Evolutionary conservation across 176 grass and related monocot species (phyloP).

Genomic region (Stipa capillata): DNA sequence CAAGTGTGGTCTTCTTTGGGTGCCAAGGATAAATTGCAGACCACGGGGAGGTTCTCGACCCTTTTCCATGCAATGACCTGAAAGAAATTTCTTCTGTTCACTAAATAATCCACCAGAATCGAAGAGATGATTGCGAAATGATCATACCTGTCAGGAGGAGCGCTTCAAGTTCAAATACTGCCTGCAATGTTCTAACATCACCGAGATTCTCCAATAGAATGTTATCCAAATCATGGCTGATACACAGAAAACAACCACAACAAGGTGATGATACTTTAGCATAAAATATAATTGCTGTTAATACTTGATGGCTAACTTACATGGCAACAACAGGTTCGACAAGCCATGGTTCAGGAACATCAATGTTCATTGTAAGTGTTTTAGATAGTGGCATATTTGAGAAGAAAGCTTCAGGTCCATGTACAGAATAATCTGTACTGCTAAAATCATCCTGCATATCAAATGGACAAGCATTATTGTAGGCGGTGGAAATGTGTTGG

Average conservation of each 20-base stretch:
- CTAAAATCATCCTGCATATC: conserved; percentile 87
- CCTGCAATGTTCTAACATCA: conserved; percentile 78
- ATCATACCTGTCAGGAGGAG: conserved; percentile 82
- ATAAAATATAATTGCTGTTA: conserved; percentile 17
- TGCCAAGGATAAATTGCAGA: conserved; percentile 97
- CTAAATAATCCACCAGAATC: conserved; percentile 4
- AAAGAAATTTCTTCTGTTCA: conserved; percentile 24
- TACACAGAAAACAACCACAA: conserved; percentile 25
- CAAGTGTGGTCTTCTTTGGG: conserved; percentile 73
- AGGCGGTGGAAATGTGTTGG: background rate
- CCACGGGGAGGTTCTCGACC: conserved; percentile 82
- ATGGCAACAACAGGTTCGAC: conserved; percentile 92
- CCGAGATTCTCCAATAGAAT: conserved; percentile 92
- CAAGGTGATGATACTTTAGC: conserved; percentile 7
- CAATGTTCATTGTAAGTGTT: conserved; percentile 97
- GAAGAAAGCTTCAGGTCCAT: conserved; percentile 92
- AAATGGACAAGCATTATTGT: conserved; percentile 19
- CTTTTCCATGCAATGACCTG: conserved; percentile 97
- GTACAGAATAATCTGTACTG: conserved; percentile 67
- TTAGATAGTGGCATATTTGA: conserved; percentile 98
- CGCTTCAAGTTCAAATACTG: conserved; percentile 97
- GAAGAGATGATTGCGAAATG: conserved; percentile 29
- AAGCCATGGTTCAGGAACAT: conserved; percentile 98
- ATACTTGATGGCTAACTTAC: conserved; percentile 50
- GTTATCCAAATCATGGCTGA: conserved; percentile 97